Evolutionary conservation across 495 filamentous ascomycete genomes (phyloP).

Genomic region (Penicillium fimorum): DNA sequence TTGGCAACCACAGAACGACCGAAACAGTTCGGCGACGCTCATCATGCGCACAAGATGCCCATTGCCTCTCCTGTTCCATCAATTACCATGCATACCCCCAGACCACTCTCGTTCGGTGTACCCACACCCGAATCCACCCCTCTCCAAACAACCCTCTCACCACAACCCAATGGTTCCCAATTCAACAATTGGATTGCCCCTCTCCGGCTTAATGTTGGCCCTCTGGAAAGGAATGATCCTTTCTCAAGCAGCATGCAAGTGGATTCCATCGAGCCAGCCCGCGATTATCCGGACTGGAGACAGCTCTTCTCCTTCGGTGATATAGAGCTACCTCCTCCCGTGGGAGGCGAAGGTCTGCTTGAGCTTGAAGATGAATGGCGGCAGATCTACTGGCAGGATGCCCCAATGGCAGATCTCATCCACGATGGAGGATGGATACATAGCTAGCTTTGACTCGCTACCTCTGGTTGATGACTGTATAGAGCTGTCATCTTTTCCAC

Average conservation of each 20-base stretch:
- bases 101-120: conserved; percentile 35
- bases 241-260: conserved; percentile 30
- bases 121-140: conserved; percentile 37
- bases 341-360: conserved; percentile 40
- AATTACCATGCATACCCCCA: conserved; percentile 25
- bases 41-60: conserved; percentile 21
- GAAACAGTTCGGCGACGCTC: conserved; percentile 30
- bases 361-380: conserved; percentile 51
- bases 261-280: conserved; percentile 36
- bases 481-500: neutral
- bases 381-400: conserved; percentile 50
- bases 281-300: conserved; percentile 47
- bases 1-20: conserved; percentile 39
- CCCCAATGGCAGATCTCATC: conserved; percentile 45
- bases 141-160: conserved; percentile 26
- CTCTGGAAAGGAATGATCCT: conserved; percentile 26
- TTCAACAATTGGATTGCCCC: conserved; percentile 43
- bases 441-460: conserved; percentile 15
- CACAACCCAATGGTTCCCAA: conserved; percentile 29
- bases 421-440: conserved; percentile 45
- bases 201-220: conserved; percentile 30
- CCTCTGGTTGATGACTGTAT: neutral
- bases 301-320: conserved; percentile 48
- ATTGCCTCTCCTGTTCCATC: conserved; percentile 21
- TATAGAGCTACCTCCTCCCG: conserved; percentile 40